Evolutionary conservation across 148 eudicot species (phyloP).

Genomic region (Limonium bicolor): DNA sequence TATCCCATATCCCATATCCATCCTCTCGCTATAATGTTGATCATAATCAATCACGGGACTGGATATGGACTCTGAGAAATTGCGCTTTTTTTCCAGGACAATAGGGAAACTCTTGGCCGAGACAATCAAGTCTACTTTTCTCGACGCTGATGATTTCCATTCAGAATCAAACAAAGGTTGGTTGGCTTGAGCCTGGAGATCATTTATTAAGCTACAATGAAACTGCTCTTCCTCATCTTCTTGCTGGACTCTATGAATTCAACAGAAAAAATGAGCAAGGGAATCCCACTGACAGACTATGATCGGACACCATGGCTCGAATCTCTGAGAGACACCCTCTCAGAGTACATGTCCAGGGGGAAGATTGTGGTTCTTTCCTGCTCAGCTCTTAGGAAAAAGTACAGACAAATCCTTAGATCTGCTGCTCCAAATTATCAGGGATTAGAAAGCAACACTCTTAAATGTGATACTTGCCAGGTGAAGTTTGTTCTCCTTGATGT

Average conservation of each 20-base stretch:
- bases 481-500: constrained; percentile 66
- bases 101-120: constrained; percentile 64
- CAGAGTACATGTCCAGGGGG: constrained; percentile 19
- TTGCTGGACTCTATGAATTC: too few relatives aligned
- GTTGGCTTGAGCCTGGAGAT: too few relatives aligned
- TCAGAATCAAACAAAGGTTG: constrained; percentile 80
- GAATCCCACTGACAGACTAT: constrained; percentile 77
- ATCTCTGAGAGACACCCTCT: constrained; percentile 28
- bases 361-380: constrained; percentile 55
- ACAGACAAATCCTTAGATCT: constrained; percentile 57
- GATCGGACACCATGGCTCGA: constrained; percentile 91
- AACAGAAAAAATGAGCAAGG: constrained; percentile 80
- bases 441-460: constrained; percentile 3
- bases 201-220: neutral
- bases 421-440: constrained; percentile 35
- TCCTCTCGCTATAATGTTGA: too few relatives aligned
- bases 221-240: neutral
- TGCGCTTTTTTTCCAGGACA: constrained; percentile 39
- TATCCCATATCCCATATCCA: too few relatives aligned
- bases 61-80: too few relatives aligned
- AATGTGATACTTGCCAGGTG: constrained; percentile 12
- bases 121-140: constrained; percentile 34
- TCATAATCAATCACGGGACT: too few relatives aligned
- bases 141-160: constrained; percentile 96
- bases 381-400: constrained; percentile 60